Evolutionary conservation across 257 asterid genomes (phyloP).

Genomic region (Nicotiana knightiana): DNA sequence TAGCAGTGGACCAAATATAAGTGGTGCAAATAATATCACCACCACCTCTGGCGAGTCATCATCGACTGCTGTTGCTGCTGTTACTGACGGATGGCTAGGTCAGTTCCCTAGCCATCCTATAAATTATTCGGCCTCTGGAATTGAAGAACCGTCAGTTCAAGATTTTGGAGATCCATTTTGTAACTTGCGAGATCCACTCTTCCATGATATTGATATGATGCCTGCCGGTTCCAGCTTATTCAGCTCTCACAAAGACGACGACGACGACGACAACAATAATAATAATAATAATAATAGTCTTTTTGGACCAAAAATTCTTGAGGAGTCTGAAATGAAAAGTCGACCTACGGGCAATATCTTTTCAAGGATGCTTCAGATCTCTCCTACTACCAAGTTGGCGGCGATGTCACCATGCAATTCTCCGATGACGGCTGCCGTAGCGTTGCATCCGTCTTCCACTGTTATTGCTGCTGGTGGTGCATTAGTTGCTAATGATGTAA

Average conservation of each 20-base stretch:
- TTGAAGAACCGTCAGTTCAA: constrained; percentile 27
- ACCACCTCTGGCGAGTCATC: neutral
- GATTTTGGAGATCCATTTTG: constrained; percentile 80
- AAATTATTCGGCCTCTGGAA: constrained; percentile 16
- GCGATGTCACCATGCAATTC: constrained; percentile 19
- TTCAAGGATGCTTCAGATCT: constrained; percentile 78
- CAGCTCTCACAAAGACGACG: neutral
- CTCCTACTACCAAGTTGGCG: constrained; percentile 40
- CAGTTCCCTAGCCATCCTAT: constrained; percentile 27
- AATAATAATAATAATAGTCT: neutral
- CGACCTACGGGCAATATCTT: constrained; percentile 34
- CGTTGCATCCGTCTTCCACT: neutral
- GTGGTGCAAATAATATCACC: neutral
- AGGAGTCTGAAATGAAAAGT: constrained; percentile 31
- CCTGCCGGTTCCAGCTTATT: neutral
- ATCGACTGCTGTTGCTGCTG: constrained; percentile 5
- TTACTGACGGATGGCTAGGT: constrained; percentile 33
- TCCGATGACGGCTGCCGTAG: constrained; percentile 14
- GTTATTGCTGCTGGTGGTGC: neutral
- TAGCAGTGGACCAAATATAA: constrained; percentile 16
- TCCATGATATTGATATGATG: constrained; percentile 26
- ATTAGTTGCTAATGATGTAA: constrained; percentile 24
- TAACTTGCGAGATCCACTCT: constrained; percentile 65
- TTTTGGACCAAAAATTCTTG: constrained; percentile 9
- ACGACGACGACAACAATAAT: neutral